These are phyloP conservation scores for Lecanosticta acicola DNA, from an alignment of 2,329 filamentous ascomycete genomes.

Conservation along the genomic window DNA sequence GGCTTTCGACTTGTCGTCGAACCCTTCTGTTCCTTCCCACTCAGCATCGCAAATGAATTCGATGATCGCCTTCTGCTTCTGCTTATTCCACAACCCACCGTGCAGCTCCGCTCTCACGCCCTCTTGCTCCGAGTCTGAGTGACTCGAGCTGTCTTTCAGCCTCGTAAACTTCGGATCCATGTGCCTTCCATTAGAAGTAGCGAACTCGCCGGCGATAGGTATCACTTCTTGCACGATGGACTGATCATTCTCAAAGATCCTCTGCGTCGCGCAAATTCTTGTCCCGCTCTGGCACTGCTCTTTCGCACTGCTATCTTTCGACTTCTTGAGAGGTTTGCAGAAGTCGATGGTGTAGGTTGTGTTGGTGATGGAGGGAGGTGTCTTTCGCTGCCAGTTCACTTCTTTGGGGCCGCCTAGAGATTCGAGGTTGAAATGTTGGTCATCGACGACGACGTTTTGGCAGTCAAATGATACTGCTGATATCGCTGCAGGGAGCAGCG, in stretches of 20 bases:
- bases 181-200: slow-evolving; percentile 50
- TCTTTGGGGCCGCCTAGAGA: slow-evolving; percentile 62
- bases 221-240: slow-evolving; percentile 54
- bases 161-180: slow-evolving; percentile 63
- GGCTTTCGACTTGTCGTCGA: slow-evolving; percentile 58
- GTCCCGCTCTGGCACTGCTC: slow-evolving; percentile 62
- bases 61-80: slow-evolving; percentile 68
- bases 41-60: slow-evolving; percentile 77
- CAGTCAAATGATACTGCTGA: slow-evolving; percentile 54
- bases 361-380: slow-evolving; percentile 55
- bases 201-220: slow-evolving; percentile 69
- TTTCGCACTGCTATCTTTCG: slow-evolving; percentile 48
- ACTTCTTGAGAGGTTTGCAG: slow-evolving; percentile 61
- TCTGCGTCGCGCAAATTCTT: slow-evolving; percentile 70
- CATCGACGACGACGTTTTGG: slow-evolving; percentile 55
- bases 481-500: slow-evolving; percentile 31
- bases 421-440: slow-evolving; percentile 58
- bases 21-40: slow-evolving; percentile 65
- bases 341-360: slow-evolving; percentile 78
- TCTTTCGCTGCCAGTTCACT: slow-evolving; percentile 51
- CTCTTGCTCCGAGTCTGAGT: slow-evolving; percentile 61
- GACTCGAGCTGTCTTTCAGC: slow-evolving; percentile 59
- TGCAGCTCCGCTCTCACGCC: slow-evolving; percentile 66
- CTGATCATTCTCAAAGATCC: slow-evolving; percentile 47
- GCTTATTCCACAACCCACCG: slow-evolving; percentile 51